phyloP scores from a whole-genome alignment of 305 asterid species.

The Fraxinus ornus region DNA sequence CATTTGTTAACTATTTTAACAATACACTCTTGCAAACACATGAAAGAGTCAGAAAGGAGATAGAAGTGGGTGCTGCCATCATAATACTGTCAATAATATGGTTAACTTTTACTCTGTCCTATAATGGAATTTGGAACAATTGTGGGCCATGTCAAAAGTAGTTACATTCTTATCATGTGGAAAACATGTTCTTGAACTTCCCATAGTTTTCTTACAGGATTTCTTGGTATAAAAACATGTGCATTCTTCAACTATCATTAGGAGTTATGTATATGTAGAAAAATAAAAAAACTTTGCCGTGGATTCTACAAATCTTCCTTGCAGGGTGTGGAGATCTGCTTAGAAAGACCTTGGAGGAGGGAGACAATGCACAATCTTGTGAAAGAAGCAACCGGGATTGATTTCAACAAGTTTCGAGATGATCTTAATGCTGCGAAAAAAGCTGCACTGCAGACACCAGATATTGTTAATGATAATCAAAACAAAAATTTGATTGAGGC shows the following conservation, averaged over 20 bases:
- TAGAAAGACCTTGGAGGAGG: constrained; percentile 98
- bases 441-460: constrained; percentile 46
- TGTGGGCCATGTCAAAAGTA: background rate
- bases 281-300: background rate
- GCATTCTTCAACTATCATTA: background rate
- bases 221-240: background rate
- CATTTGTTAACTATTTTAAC: background rate
- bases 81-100: background rate
- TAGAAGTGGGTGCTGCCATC: background rate
- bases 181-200: background rate
- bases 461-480: constrained; percentile 36
- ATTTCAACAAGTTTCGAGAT: constrained; percentile 55
- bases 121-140: background rate
- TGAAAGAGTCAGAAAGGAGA: background rate
- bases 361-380: constrained; percentile 98
- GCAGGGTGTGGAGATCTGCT: constrained; percentile 80
- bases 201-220: background rate
- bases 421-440: constrained; percentile 72
- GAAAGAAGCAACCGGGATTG: constrained; percentile 83
- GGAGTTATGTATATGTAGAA: background rate
- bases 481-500: constrained; percentile 57
- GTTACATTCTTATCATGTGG: background rate
- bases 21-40: background rate
- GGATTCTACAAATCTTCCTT: constrained; percentile 13
- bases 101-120: background rate